phyloP scores from a whole-genome alignment of 257 asterid species.

The Solanum ossicruentum region DNA sequence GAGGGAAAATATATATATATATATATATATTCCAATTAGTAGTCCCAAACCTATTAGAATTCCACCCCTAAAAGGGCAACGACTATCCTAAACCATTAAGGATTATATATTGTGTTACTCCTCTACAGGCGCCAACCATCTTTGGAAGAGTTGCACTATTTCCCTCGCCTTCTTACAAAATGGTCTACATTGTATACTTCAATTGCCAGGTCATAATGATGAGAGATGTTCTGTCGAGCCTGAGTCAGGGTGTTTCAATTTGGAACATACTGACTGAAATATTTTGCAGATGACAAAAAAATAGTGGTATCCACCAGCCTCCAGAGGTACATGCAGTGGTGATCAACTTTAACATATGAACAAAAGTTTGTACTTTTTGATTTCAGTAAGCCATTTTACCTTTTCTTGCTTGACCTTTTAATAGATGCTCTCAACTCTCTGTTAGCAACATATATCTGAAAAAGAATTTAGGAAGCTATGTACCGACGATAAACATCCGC shows the following conservation, averaged over 20 bases:
- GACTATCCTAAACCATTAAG: too few relatives aligned
- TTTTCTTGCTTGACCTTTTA: slow-evolving; percentile 28
- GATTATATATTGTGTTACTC: too few relatives aligned
- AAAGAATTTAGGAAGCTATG: neutral
- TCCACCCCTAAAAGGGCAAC: too few relatives aligned
- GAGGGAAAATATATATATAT: too few relatives aligned
- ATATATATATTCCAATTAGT: too few relatives aligned
- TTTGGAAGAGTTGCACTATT: too few relatives aligned
- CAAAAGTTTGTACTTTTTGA: neutral
- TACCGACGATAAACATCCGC: neutral
- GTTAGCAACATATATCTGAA: slow-evolving; percentile 60
- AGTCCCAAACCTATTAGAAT: too few relatives aligned
- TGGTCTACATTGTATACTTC: neutral
- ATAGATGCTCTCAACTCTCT: slow-evolving; percentile 41
- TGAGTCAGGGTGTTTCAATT: slow-evolving; percentile 61
- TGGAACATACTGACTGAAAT: slow-evolving; percentile 48
- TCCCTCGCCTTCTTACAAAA: too few relatives aligned
- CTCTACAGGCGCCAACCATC: too few relatives aligned
- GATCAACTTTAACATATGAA: neutral
- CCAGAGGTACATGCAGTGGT: neutral
- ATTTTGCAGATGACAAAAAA: slow-evolving; percentile 74
- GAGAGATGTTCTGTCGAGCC: slow-evolving; percentile 68
- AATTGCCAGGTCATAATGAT: slow-evolving; percentile 67
- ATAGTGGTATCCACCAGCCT: slow-evolving; percentile 92
- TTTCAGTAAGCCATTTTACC: slow-evolving; percentile 22